These are phyloP conservation scores for Ostreobium quekettii DNA, from an alignment of 139 green algal genomes.

Conservation along the genomic window DNA sequence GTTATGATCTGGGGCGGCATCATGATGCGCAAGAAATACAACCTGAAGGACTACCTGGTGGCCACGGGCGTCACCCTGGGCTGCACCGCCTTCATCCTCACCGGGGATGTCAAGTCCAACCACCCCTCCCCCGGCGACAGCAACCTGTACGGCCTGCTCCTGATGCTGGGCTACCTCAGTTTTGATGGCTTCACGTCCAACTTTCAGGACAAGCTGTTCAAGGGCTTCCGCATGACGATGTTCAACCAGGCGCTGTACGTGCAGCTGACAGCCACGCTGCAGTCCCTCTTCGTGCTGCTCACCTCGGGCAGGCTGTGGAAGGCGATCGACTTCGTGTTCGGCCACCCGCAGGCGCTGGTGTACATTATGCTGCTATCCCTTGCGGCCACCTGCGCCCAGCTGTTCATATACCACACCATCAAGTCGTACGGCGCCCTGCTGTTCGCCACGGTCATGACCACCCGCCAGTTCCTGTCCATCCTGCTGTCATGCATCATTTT, in stretches of 20 bases:
- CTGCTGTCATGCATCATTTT: constrained; percentile 76
- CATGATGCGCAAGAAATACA: constrained; percentile 84
- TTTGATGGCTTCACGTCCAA: constrained; percentile 98
- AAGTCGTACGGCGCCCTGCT: constrained; percentile 80
- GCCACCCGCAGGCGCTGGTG: constrained; percentile 48
- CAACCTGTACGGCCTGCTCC: constrained; percentile 54
- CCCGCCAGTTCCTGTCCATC: constrained; percentile 83
- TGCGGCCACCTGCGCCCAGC: constrained; percentile 37
- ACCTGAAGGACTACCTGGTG: constrained; percentile 61
- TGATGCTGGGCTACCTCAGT: constrained; percentile 90
- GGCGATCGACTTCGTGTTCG: constrained; percentile 54
- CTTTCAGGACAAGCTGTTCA: constrained; percentile 90
- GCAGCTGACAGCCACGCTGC: constrained; percentile 20
- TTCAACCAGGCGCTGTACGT: constrained; percentile 90
- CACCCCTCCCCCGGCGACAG: constrained; percentile 17
- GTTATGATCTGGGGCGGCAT: constrained; percentile 96
- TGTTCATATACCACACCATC: constrained; percentile 85
- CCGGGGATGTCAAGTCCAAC: constrained; percentile 29
- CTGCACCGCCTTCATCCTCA: constrained; percentile 77
- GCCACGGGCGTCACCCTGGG: constrained; percentile 71
- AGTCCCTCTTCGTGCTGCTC: constrained; percentile 27
- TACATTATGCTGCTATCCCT: constrained; percentile 57
- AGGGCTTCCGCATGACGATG: constrained; percentile 88
- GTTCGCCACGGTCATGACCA: constrained; percentile 94
- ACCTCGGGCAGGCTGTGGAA: constrained; percentile 47